A percentile compares a stretch with the other conserved stretches of the same genome.
phyloP scores from a whole-genome alignment of 1,284 basidiomycete species.

The Ganoderma lingzhi region DNA sequence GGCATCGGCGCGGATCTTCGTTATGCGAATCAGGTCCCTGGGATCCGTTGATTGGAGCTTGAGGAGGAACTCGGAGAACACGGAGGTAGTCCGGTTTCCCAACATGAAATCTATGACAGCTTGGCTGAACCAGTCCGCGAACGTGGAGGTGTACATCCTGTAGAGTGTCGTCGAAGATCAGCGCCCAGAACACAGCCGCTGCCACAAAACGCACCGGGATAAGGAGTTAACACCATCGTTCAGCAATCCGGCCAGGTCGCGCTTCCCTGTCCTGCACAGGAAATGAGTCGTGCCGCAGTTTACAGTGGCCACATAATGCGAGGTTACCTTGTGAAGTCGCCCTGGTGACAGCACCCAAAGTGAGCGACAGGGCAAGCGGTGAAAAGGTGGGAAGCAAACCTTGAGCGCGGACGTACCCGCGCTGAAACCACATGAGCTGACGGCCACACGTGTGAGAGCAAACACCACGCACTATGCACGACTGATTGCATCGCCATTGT shows the following conservation, averaged over 20 bases:
- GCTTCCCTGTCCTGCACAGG: constrained; percentile 82
- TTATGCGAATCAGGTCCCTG: constrained; percentile 85
- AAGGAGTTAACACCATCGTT: constrained; percentile 95
- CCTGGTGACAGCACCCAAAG: constrained; percentile 49
- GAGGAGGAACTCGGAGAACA: constrained; percentile 92
- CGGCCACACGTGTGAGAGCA: constrained; percentile 9
- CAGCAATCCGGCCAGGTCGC: constrained; percentile 90
- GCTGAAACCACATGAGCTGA: constrained; percentile 46
- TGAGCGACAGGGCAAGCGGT: constrained; percentile 11
- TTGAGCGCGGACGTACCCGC: constrained; percentile 94
- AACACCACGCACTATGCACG: constrained; percentile 77
- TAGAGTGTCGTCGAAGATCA: constrained; percentile 6
- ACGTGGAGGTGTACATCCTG: constrained; percentile 86
- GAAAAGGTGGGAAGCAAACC: constrained; percentile 47
- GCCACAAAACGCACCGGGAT: constrained; percentile 59
- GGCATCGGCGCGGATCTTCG: constrained; percentile 88
- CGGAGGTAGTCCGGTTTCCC: constrained; percentile 83
- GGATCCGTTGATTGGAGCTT: constrained; percentile 91
- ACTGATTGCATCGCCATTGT: constrained; percentile 92
- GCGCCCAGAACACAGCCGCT: not conserved
- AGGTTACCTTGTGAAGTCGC: constrained; percentile 88
- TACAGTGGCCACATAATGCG: constrained; percentile 7
- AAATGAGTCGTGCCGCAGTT: constrained; percentile 14
- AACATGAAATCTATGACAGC: constrained; percentile 93
- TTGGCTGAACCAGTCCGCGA: constrained; percentile 97